Percentiles rank a stretch among this genome's conserved stretches.
These are phyloP conservation scores for Arthrobotrys conoides DNA, from an alignment of 2,329 filamentous ascomycete species.

Conservation along the genomic window DNA sequence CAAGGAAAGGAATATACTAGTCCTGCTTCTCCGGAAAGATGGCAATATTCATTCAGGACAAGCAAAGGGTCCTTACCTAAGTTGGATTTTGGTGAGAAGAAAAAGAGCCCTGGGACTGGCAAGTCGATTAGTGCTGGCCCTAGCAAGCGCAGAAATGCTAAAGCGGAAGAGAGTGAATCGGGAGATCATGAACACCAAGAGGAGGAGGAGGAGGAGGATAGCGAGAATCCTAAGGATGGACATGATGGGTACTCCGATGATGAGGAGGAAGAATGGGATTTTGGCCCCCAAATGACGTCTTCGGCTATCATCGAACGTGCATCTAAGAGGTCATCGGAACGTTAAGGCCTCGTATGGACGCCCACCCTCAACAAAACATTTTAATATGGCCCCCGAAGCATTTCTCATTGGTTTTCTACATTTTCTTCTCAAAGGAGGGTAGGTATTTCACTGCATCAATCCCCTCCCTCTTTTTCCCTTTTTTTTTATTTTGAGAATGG, in stretches of 20 bases:
- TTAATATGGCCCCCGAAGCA: not conserved
- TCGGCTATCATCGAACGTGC: slow-evolving; percentile 9
- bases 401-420: not conserved
- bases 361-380: not conserved
- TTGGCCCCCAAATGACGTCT: slow-evolving; percentile 16
- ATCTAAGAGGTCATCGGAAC: not conserved
- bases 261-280: not conserved
- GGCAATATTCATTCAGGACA: no score
- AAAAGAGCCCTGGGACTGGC: not conserved
- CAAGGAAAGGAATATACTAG: slow-evolving; percentile 6
- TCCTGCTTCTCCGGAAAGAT: not conserved
- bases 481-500: no score
- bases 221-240: not conserved
- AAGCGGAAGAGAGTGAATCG: not conserved
- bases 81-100: not conserved
- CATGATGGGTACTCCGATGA: not conserved
- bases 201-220: not conserved
- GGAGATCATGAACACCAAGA: not conserved
- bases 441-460: no score
- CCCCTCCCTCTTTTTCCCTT: no score
- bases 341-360: not conserved
- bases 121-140: not conserved
- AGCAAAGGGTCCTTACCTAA: not conserved
- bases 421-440: no score
- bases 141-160: not conserved